These are phyloP conservation scores for Sporothrix phasma DNA, from an alignment of 2,329 filamentous ascomycete genomes.

Conservation along the genomic window DNA sequence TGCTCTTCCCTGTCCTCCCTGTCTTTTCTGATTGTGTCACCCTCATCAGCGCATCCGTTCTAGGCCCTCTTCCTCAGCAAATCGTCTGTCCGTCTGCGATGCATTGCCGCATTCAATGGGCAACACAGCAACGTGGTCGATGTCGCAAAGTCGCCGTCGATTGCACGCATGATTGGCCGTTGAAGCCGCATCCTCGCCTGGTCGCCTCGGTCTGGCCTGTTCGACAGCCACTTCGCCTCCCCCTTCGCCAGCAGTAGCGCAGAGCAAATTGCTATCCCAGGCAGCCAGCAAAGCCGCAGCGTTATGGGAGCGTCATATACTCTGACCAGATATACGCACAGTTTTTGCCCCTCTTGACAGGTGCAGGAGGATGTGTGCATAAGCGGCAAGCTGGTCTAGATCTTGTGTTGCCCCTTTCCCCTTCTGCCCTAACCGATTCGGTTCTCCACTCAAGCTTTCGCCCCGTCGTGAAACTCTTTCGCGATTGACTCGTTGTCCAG, in stretches of 20 bases:
- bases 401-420: slow-evolving; percentile 2
- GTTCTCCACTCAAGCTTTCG: too few species aligned
- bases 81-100: neutral
- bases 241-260: slow-evolving; percentile 1
- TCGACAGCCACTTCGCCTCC: neutral
- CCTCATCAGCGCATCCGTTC: neutral
- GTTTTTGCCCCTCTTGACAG: too few species aligned
- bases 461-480: too few species aligned
- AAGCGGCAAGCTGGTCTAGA: neutral
- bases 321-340: neutral
- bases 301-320: slow-evolving; percentile 6
- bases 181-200: neutral
- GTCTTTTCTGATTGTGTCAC: neutral
- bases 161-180: neutral
- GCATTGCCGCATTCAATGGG: neutral
- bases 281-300: neutral
- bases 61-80: neutral
- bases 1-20: neutral
- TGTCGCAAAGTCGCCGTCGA: neutral
- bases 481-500: too few species aligned
- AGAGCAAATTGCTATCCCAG: neutral
- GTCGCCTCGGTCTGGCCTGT: neutral
- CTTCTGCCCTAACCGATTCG: too few species aligned
- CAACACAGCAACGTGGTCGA: neutral
- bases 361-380: neutral